Conservation (phyloP, 225 moss, liverwort and hornwort genomes). For the Marchantia paleacea region DNA sequence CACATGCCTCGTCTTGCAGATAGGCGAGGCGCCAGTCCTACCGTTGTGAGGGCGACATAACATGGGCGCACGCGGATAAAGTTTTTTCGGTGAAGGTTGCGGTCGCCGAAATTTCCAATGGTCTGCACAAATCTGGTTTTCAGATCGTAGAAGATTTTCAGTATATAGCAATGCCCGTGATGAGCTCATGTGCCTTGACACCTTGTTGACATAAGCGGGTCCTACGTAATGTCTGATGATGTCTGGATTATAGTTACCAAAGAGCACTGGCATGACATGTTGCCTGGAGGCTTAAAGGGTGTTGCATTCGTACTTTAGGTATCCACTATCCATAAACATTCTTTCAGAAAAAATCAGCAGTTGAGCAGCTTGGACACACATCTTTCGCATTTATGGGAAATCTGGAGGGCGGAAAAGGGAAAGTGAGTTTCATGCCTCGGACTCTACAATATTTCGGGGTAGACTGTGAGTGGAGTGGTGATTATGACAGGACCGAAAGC, state of each 20-base stretch:
- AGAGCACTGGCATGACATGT: not conserved
- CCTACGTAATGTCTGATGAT: not conserved
- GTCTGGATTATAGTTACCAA: not conserved
- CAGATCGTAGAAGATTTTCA: not conserved
- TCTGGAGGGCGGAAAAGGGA: not conserved
- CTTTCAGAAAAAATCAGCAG: not conserved
- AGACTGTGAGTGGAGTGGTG: not conserved
- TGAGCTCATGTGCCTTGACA: not conserved
- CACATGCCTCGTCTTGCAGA: not conserved
- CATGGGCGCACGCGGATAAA: not conserved
- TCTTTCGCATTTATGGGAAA: not conserved
- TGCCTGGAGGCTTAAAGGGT: not conserved
- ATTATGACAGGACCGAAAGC: not conserved
- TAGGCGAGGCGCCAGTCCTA: not conserved
- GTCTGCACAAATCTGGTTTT: not conserved
- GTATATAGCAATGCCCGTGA: not conserved
- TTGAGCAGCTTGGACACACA: not conserved
- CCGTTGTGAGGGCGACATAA: not conserved
- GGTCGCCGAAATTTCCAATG: not conserved
- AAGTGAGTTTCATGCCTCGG: not conserved
- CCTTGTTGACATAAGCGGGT: not conserved
- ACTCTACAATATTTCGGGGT: not conserved
- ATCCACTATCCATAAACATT: not conserved
- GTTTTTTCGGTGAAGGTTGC: not conserved
- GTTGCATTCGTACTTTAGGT: no score